Evolutionary conservation across 371 early-diverging fungal genomes (phyloP), one percentile per base, ranked within the genome.

Genomic region (Choanephora cucurbitarum): DNA sequence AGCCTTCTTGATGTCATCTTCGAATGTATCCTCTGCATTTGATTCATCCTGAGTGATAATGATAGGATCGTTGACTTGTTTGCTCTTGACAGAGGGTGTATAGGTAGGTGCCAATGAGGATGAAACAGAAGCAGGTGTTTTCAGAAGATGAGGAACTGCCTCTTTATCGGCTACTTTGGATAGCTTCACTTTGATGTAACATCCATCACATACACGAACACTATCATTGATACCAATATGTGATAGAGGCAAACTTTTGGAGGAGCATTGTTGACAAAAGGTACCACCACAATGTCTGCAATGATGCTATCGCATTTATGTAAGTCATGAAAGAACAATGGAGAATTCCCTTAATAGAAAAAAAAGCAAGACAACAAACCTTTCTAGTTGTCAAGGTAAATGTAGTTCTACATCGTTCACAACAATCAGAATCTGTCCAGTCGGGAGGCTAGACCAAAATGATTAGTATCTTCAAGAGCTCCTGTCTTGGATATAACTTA

Each of bases 251-350:
- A 90, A 64, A 4, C 66, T 86, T 67, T 93, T 93, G 28, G 92
- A 86, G 6, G 96, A 95, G 67, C 98, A 97, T 41, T 87, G 81
- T 31, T 90, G 86, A 69, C 96, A 96, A 61, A 90, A 97, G 5
- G 93, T 93, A 39, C 87, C 78, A 9, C 98, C 98, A 70, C 98
- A 97, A 61, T 94, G 91, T 66, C 98, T 85, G 64, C 98, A 97
- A 70, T 97, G 98, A 72, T 97, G 98, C 80, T 81, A 67, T 31
- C 40, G n/a, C 17, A 31, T 1, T 34, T 17, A 52, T 9, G 31
- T 42, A 11, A 40, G 40, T 28, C 28, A 28, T 28, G 5, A 28
- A 28, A 28, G 28, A 28, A 28, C 3, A 28, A n/a, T n/a, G n/a
- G n/a, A n/a, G n/a, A n/a, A n/a, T n/a, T n/a, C n/a, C n/a, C n/a